phyloP scores from a whole-genome alignment of 495 filamentous ascomycete species.

The Podospora sp. region DNA sequence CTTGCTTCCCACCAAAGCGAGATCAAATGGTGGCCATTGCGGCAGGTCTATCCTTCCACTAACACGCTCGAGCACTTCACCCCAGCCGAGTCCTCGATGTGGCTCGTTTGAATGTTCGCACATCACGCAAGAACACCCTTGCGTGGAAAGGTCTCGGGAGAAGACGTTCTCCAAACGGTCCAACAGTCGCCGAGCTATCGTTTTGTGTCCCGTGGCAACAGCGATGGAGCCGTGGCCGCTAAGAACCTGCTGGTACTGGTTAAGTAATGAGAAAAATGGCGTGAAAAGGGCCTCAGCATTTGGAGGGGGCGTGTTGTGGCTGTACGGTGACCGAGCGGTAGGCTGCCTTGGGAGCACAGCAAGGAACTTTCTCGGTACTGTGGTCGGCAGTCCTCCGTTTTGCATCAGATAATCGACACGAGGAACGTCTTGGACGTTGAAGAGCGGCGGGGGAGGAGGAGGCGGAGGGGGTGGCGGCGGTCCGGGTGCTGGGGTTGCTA shows the following conservation, averaged over 20 bases:
- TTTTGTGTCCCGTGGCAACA: conserved; percentile 93
- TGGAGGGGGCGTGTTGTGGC: conserved; percentile 50
- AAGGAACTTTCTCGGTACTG: conserved; percentile 69
- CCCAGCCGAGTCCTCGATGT: conserved; percentile 84
- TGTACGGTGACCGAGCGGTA: conserved; percentile 44
- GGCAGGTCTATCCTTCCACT: conserved; percentile 85
- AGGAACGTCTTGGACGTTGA: conserved; percentile 62
- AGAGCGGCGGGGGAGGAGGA: conserved; percentile 79
- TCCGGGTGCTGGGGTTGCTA: conserved; percentile 35
- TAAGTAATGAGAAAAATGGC: conserved; percentile 76
- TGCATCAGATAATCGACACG: conserved; percentile 88
- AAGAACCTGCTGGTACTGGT: conserved; percentile 83
- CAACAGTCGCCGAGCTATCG: conserved; percentile 87
- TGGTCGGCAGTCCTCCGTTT: conserved; percentile 73
- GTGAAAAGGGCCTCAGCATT: conserved; percentile 72
- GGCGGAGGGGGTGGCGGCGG: conserved; percentile 72
- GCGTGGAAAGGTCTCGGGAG: conserved; percentile 81
- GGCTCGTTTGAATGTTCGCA: conserved; percentile 64
- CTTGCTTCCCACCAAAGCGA: conserved; percentile 64
- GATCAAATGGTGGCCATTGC: conserved; percentile 81
- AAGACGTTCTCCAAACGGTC: conserved; percentile 94
- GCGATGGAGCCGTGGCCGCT: conserved; percentile 83
- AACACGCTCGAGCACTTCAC: conserved; percentile 90
- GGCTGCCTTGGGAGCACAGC: conserved; percentile 53
- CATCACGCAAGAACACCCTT: conserved; percentile 76